These are phyloP conservation scores for Mycena latifolia DNA, from an alignment of 768 basidiomycete species.

Conservation along the genomic window DNA sequence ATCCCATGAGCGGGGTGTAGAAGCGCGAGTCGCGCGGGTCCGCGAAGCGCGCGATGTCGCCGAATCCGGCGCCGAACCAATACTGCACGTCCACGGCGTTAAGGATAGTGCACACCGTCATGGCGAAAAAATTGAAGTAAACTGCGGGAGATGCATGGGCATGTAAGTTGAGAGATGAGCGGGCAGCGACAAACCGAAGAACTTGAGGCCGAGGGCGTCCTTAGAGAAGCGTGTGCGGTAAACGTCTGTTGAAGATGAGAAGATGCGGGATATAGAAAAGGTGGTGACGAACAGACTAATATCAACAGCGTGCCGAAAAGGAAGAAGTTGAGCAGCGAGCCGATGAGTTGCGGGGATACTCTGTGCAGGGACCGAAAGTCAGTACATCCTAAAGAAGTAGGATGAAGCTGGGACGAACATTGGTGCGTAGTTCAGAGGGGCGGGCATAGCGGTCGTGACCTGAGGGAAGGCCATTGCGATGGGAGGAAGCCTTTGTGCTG, in stretches of 20 bases:
- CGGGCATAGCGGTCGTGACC: too few species aligned
- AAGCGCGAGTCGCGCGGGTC: neutral
- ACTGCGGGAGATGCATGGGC: constrained; percentile 4
- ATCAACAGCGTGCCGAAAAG: neutral
- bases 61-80: constrained; percentile 19
- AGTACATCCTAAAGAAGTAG: too few species aligned
- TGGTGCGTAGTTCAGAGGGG: too few species aligned
- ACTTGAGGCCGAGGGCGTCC: neutral
- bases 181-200: constrained; percentile 3
- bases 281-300: neutral
- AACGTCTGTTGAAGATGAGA: constrained; percentile 7
- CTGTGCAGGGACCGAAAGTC: too few species aligned
- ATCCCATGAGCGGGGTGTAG: constrained; percentile 21
- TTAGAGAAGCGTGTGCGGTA: constrained; percentile 11
- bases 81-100: constrained; percentile 15
- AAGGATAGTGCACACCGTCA: neutral
- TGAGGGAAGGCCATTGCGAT: too few species aligned
- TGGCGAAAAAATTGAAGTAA: constrained; percentile 16
- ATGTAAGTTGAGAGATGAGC: too few species aligned
- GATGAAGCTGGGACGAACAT: too few species aligned
- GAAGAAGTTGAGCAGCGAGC: neutral
- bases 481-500: too few species aligned
- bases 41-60: constrained; percentile 5
- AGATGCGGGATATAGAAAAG: too few species aligned
- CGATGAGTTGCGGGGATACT: neutral